These are phyloP conservation scores for Fusarium buxicola DNA, from an alignment of 2,329 filamentous ascomycete genomes.

Conservation along the genomic window DNA sequence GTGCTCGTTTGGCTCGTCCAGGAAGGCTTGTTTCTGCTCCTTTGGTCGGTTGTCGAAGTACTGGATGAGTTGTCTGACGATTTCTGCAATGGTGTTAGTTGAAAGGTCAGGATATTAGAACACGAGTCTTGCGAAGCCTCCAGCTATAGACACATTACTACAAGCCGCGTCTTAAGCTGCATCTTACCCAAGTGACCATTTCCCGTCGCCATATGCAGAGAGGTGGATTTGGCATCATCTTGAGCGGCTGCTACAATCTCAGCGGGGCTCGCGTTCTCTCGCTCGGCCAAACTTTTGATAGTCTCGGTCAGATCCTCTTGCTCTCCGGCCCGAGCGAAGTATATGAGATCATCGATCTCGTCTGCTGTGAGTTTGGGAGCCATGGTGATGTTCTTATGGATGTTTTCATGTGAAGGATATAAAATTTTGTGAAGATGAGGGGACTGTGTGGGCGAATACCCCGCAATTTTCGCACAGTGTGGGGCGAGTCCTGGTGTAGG, in stretches of 20 bases:
- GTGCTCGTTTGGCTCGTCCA: conserved; percentile 79
- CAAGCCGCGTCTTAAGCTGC: too few species aligned
- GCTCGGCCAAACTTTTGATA: conserved; percentile 69
- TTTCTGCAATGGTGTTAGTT: conserved; percentile 50
- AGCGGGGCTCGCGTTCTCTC: conserved; percentile 69
- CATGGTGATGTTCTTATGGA: conserved; percentile 50
- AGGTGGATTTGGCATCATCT: conserved; percentile 82
- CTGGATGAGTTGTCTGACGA: conserved; percentile 58
- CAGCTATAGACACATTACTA: background rate
- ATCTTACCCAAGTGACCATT: conserved; percentile 84
- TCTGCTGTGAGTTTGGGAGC: conserved; percentile 75
- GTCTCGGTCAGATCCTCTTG: conserved; percentile 71
- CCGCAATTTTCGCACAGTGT: conserved; percentile 54
- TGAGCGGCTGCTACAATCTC: conserved; percentile 76
- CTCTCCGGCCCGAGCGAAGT: conserved; percentile 84
- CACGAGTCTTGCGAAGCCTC: accelerated
- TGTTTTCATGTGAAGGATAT: conserved; percentile 31
- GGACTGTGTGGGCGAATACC: conserved; percentile 52
- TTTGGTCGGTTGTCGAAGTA: conserved; percentile 56
- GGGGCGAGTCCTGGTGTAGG: conserved; percentile 30
- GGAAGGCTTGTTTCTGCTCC: conserved; percentile 61
- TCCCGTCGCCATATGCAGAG: conserved; percentile 90
- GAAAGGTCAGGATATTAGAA: background rate
- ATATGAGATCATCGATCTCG: conserved; percentile 91
- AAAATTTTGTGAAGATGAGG: conserved; percentile 53